These are phyloP conservation scores for Pichia sp. DNA, from an alignment of 1,139 yeast genomes.

Conservation along the genomic window DNA sequence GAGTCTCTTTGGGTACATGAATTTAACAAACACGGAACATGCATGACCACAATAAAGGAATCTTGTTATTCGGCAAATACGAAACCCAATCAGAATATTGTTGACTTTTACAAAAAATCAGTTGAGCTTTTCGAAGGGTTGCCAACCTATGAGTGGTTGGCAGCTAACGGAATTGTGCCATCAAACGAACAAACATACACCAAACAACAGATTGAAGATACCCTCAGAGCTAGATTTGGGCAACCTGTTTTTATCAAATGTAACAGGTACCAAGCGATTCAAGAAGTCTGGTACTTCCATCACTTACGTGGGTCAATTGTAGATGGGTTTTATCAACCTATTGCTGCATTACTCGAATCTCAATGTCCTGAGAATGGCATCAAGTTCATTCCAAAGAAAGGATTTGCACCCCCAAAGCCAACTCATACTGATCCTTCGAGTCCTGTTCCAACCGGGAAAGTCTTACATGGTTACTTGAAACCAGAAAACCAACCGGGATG, in stretches of 20 bases:
- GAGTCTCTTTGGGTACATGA: slow-evolving; percentile 87
- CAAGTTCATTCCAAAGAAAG: slow-evolving; percentile 68
- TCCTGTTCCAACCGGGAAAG: slow-evolving; percentile 31
- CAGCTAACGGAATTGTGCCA: slow-evolving; percentile 61
- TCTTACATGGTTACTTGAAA: slow-evolving; percentile 42
- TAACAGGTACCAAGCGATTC: slow-evolving; percentile 60
- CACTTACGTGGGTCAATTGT: slow-evolving; percentile 71
- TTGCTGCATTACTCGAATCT: slow-evolving; percentile 51
- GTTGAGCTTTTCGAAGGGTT: slow-evolving; percentile 58
- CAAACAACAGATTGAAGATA: slow-evolving; percentile 57
- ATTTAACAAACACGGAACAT: slow-evolving; percentile 93
- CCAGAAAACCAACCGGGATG: slow-evolving; percentile 64
- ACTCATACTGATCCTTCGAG: slow-evolving; percentile 34
- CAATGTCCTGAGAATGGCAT: slow-evolving; percentile 72
- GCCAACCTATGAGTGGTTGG: slow-evolving; percentile 69
- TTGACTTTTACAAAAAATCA: slow-evolving; percentile 70
- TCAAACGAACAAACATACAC: slow-evolving; percentile 58
- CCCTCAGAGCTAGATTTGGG: slow-evolving; percentile 58
- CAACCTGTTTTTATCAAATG: slow-evolving; percentile 68
- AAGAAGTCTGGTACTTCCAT: slow-evolving; percentile 90
- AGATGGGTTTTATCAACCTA: slow-evolving; percentile 59
- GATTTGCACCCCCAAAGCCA: slow-evolving; percentile 38
- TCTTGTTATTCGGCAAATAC: slow-evolving; percentile 50
- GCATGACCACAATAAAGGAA: slow-evolving; percentile 76
- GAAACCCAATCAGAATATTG: slow-evolving; percentile 55